These are phyloP conservation scores for Osmanthus fragrans DNA, from an alignment of 257 asterid species.

Conservation along the genomic window DNA sequence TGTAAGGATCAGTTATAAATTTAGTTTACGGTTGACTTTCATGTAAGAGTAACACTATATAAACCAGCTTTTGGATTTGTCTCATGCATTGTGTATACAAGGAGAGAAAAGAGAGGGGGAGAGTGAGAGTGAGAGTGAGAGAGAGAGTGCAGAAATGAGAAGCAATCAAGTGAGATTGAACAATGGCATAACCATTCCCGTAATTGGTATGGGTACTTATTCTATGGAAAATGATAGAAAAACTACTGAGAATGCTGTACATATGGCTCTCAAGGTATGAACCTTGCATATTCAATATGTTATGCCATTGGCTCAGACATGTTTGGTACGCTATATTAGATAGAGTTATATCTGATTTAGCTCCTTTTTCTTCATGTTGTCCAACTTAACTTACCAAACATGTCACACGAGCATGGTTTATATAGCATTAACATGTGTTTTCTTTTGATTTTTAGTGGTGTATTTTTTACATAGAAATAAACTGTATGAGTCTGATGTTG, in stretches of 20 bases:
- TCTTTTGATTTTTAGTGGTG: neutral
- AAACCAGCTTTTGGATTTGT: constrained; percentile 21
- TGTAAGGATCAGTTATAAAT: constrained; percentile 2
- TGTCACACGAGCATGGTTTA: neutral
- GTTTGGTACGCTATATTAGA: neutral
- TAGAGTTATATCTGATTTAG: too few species aligned
- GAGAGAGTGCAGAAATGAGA: constrained; percentile 38
- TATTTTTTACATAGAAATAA: neutral
- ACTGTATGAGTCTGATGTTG: neutral
- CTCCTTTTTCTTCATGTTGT: too few species aligned
- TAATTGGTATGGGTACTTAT: constrained; percentile 77
- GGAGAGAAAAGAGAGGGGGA: neutral
- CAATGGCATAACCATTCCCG: constrained; percentile 66
- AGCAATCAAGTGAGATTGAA: constrained; percentile 56
- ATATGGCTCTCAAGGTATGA: constrained; percentile 64
- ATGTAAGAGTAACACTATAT: constrained; percentile 25
- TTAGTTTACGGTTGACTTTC: constrained; percentile 48
- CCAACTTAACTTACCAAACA: neutral
- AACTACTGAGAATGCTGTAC: constrained; percentile 60
- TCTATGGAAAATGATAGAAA: constrained; percentile 57
- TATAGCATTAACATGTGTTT: neutral
- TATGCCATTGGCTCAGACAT: neutral
- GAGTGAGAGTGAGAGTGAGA: neutral
- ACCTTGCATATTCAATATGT: neutral
- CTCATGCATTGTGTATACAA: constrained; percentile 34